Conservation (phyloP, 257 asterid genomes). For the Gentiana macrophylla region DNA sequence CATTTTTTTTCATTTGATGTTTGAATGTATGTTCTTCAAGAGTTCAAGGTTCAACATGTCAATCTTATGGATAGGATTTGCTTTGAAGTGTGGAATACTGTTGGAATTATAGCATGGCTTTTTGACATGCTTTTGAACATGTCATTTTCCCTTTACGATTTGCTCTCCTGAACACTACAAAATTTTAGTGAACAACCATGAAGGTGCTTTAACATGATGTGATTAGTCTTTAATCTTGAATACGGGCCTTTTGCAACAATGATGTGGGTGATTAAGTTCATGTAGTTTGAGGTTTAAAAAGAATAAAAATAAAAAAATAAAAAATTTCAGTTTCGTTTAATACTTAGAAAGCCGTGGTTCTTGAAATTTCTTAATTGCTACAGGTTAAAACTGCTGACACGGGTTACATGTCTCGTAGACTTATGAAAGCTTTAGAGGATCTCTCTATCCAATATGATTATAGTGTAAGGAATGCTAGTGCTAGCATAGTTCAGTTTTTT, state of each 20-base stretch:
- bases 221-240: background rate
- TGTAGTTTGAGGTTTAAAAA: no score
- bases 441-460: slow-evolving; percentile 67
- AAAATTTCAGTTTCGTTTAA: background rate
- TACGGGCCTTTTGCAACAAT: background rate
- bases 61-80: no score
- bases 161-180: background rate
- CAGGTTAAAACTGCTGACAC: slow-evolving; percentile 99
- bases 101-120: no score
- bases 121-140: background rate
- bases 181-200: background rate
- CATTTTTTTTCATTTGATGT: no score
- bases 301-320: no score
- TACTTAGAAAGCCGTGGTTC: background rate
- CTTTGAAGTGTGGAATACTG: no score
- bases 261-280: background rate
- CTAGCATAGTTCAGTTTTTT: slow-evolving; percentile 66
- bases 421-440: slow-evolving; percentile 90
- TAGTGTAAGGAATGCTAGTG: slow-evolving; percentile 88
- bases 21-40: no score
- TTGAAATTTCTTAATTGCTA: slow-evolving; percentile 12
- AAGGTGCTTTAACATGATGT: background rate
- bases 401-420: slow-evolving; percentile 98
- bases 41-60: no score
- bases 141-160: background rate